Evolutionary conservation across 257 asterid genomes (phyloP).

Genomic region (Gardenia jasminoides): DNA sequence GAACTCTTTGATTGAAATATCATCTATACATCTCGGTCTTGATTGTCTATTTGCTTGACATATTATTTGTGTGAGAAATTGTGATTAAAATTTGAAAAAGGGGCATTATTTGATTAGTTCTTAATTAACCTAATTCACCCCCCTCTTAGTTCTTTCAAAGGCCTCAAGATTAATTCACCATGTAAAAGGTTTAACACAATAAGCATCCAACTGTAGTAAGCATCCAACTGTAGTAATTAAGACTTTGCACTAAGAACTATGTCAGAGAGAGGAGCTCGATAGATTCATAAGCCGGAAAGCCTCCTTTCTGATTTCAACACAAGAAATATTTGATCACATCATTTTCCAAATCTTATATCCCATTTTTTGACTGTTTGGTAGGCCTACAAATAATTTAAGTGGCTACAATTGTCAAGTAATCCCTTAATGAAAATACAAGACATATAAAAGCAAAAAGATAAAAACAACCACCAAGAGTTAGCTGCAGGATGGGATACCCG

Average conservation of each 20-base stretch:
- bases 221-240: not conserved
- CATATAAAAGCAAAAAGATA: not conserved
- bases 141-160: too few species aligned
- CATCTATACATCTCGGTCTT: too few species aligned
- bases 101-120: too few species aligned
- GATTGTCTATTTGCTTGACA: too few species aligned
- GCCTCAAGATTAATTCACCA: not conserved
- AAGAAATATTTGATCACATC: not conserved
- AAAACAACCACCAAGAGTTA: not conserved
- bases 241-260: not conserved
- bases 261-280: not conserved
- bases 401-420: not conserved
- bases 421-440: not conserved
- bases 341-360: not conserved
- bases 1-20: too few species aligned
- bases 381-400: not conserved
- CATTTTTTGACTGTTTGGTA: not conserved
- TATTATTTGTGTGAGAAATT: too few species aligned
- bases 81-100: too few species aligned
- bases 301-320: not conserved
- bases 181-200: not conserved
- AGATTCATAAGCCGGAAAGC: not conserved
- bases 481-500: not conserved
- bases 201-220: not conserved
- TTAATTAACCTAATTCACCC: too few species aligned